Percentiles rank a stretch among this genome's conserved stretches.
Conservation (phyloP, 2,329 filamentous ascomycete species). For the Ophiognomonia clavigignenti-juglandacearum region DNA sequence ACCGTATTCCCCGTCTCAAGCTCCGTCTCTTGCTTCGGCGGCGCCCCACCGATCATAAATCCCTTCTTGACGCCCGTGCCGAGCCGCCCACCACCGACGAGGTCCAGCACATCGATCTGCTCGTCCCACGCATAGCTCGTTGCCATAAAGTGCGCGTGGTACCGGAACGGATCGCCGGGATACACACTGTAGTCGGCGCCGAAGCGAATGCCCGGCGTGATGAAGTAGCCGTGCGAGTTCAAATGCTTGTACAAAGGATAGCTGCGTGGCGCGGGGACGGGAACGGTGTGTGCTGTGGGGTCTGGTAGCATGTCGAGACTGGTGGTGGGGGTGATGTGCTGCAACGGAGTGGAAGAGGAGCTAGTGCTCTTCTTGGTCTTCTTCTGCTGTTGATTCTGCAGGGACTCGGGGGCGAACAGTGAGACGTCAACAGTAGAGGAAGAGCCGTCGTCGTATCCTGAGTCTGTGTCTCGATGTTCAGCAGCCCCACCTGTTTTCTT, state of each 20-base stretch:
- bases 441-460: too few species aligned
- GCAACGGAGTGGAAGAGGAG: slow-evolving; percentile 23
- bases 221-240: slow-evolving; percentile 74
- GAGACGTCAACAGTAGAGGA: too few species aligned
- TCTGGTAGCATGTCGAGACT: slow-evolving; percentile 28
- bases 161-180: slow-evolving; percentile 88
- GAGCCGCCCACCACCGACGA: slow-evolving; percentile 80
- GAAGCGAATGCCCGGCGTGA: slow-evolving; percentile 89
- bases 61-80: slow-evolving; percentile 97
- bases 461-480: too few species aligned
- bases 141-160: slow-evolving; percentile 90
- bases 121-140: slow-evolving; percentile 85
- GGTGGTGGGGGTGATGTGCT: slow-evolving; percentile 38
- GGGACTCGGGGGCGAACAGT: too few species aligned
- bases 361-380: neutral
- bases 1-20: slow-evolving; percentile 38
- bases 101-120: slow-evolving; percentile 75
- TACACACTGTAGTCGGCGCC: slow-evolving; percentile 94
- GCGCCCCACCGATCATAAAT: slow-evolving; percentile 73
- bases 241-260: slow-evolving; percentile 79
- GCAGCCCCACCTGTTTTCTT: too few species aligned
- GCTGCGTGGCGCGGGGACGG: slow-evolving; percentile 37
- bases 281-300: slow-evolving; percentile 6
- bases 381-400: too few species aligned
- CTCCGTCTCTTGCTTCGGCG: slow-evolving; percentile 22